phyloP scores from a whole-genome alignment of 331 rosid genomes.

The Acacia concinna region DNA sequence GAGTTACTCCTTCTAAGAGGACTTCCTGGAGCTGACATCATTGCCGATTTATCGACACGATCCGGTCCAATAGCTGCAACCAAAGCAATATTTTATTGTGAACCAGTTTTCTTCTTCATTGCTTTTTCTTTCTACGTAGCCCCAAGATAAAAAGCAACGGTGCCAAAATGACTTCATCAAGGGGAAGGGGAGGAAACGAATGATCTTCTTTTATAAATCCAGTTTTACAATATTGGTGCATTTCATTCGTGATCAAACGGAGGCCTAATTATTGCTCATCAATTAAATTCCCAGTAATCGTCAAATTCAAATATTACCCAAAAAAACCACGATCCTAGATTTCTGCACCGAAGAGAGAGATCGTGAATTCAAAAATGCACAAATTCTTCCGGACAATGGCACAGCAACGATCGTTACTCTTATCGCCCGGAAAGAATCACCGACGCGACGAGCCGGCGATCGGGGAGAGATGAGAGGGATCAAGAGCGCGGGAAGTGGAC shows the following conservation, averaged over 20 bases:
- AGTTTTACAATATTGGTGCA: neutral
- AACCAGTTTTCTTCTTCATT: neutral
- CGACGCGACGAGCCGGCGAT: slow-evolving; percentile 60
- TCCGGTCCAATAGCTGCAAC: slow-evolving; percentile 39
- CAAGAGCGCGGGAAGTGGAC: slow-evolving; percentile 27
- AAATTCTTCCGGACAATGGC: neutral
- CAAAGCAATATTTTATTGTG: slow-evolving; percentile 1
- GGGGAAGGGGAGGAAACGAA: too few species aligned
- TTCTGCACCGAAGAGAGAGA: neutral
- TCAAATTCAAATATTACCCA: slow-evolving; percentile 17
- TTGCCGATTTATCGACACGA: slow-evolving; percentile 19
- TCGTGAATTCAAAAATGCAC: neutral
- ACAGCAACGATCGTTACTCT: slow-evolving; percentile 37
- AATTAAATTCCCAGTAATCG: neutral
- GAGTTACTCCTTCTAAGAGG: slow-evolving; percentile 69
- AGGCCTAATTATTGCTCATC: too few species aligned
- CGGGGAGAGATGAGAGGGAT: slow-evolving; percentile 2
- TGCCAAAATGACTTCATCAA: too few species aligned
- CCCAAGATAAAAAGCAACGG: too few species aligned
- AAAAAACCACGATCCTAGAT: neutral
- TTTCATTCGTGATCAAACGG: neutral
- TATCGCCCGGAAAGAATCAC: slow-evolving; percentile 43
- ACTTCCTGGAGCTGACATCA: slow-evolving; percentile 67
- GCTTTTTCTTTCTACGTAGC: neutral
- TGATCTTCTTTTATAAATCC: neutral